A percentile compares a stretch with the other conserved stretches of the same genome.
These are phyloP conservation scores for Choiromyces venosus DNA, from an alignment of 495 filamentous ascomycete species.

Conservation along the genomic window DNA sequence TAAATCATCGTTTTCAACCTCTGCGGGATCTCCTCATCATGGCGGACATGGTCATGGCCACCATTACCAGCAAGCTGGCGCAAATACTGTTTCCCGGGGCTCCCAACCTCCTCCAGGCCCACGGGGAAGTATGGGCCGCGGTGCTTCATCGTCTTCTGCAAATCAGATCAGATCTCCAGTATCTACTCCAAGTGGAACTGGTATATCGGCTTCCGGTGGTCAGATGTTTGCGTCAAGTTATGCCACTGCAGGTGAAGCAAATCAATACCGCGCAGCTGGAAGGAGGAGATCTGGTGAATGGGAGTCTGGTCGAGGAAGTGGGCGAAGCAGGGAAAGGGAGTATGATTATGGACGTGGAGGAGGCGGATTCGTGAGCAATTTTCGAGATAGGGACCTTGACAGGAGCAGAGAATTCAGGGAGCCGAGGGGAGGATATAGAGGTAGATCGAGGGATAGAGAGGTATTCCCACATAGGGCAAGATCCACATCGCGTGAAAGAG, in stretches of 20 bases:
- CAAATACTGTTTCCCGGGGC: constrained; percentile 20
- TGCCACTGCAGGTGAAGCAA: constrained; percentile 30
- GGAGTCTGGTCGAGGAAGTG: constrained; percentile 30
- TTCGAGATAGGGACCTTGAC: constrained; percentile 35
- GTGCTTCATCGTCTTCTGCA: constrained; percentile 23
- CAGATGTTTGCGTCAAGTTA: constrained; percentile 32
- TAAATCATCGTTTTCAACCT: constrained; percentile 32
- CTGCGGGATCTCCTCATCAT: constrained; percentile 32
- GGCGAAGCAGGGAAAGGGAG: neutral
- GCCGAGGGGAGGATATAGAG: constrained; percentile 34
- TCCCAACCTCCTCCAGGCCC: constrained; percentile 38
- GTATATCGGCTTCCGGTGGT: constrained; percentile 31
- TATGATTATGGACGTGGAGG: constrained; percentile 35
- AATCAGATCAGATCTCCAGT: constrained; percentile 37
- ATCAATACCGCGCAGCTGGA: constrained; percentile 25
- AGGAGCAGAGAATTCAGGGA: constrained; percentile 35
- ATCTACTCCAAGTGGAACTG: constrained; percentile 24
- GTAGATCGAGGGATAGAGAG: constrained; percentile 30
- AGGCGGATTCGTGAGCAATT: constrained; percentile 28
- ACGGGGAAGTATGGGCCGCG: constrained; percentile 34
- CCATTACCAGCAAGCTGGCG: constrained; percentile 34
- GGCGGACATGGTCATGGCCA: constrained; percentile 24
- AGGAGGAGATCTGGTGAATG: constrained; percentile 39
- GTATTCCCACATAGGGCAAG: constrained; percentile 32
- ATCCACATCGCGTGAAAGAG: constrained; percentile 37